phyloP scores from a whole-genome alignment of 257 asterid species.

The Solanum peruvianum region DNA sequence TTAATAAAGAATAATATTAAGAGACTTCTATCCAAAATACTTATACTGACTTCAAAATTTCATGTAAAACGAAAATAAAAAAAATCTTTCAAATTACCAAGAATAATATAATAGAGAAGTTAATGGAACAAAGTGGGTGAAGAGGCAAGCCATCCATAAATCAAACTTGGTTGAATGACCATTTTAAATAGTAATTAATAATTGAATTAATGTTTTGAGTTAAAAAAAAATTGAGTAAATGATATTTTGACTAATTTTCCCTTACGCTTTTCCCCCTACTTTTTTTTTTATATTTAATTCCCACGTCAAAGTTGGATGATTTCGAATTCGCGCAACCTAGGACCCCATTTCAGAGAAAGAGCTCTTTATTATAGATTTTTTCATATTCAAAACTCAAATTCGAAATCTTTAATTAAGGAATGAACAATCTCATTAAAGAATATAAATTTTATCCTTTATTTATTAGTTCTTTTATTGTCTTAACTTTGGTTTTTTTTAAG shows the following conservation, averaged over 20 bases:
- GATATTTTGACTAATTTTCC: neutral
- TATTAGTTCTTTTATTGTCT: neutral
- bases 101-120: neutral
- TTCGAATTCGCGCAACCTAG: rapidly evolving
- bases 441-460: neutral
- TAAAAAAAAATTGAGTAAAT: too few species aligned
- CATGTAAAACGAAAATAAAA: neutral
- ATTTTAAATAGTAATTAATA: too few species aligned
- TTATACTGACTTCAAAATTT: neutral
- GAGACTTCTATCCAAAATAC: neutral
- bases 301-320: rapidly evolving
- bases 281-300: too few species aligned
- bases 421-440: neutral
- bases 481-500: neutral
- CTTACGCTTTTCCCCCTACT: neutral
- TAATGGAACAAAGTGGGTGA: neutral
- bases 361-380: neutral
- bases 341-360: too few species aligned
- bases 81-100: too few species aligned
- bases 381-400: neutral
- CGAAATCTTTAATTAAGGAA: rapidly evolving
- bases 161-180: neutral
- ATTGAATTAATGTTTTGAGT: neutral
- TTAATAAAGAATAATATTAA: neutral
- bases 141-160: neutral